Conservation (phyloP, 306 rosid species). For the Cucurbita moschata region DNA sequence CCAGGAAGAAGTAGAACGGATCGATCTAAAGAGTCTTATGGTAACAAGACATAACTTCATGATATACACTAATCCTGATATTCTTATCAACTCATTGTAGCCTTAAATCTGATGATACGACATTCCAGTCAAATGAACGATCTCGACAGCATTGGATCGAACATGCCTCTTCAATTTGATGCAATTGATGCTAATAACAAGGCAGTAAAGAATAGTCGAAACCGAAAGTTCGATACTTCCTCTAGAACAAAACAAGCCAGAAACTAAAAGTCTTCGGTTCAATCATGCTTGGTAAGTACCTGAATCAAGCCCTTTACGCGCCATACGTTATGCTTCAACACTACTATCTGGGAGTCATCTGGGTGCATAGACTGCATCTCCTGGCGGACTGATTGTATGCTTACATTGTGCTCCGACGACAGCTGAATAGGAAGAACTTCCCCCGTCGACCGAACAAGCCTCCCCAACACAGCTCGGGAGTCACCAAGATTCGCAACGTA, state of each 20-base stretch:
- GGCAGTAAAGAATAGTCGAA: no score
- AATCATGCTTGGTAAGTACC: slow-evolving; percentile 20
- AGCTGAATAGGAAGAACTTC: slow-evolving; percentile 78
- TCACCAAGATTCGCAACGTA: slow-evolving; percentile 89
- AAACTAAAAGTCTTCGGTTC: neutral
- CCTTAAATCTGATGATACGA: neutral
- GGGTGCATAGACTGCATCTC: slow-evolving; percentile 96
- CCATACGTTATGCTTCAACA: slow-evolving; percentile 90
- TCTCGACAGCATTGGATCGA: neutral
- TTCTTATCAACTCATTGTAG: no score
- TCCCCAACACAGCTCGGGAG: slow-evolving; percentile 90
- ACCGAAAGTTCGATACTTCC: no score
- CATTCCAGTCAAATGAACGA: neutral
- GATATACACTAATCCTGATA: no score
- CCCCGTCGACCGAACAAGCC: slow-evolving; percentile 66
- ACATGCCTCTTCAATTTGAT: no score
- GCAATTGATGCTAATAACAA: no score
- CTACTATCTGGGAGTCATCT: slow-evolving; percentile 68
- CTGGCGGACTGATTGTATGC: slow-evolving; percentile 67
- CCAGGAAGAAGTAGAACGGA: neutral
- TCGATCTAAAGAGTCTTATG: no score
- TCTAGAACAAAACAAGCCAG: neutral
- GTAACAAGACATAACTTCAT: no score
- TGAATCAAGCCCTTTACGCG: slow-evolving; percentile 97
- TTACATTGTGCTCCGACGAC: slow-evolving; percentile 81